These are phyloP conservation scores for Keithomyces neogunnii DNA, from an alignment of 2,329 filamentous ascomycete species.

Conservation along the genomic window DNA sequence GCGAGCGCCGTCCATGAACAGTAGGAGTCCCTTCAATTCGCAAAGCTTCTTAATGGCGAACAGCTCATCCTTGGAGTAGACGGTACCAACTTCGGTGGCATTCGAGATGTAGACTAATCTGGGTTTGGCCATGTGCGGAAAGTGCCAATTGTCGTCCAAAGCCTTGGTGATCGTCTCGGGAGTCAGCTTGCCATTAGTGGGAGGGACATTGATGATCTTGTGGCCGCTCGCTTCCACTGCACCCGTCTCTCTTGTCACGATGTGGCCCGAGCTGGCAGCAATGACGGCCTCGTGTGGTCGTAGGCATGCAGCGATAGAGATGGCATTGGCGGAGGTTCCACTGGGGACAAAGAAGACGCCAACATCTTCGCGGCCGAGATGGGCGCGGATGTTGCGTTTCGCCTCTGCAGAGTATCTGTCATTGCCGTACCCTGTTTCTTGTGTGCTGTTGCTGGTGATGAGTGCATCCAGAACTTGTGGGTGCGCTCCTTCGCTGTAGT, in stretches of 20 bases:
- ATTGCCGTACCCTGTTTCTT: conserved; percentile 38
- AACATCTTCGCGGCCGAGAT: conserved; percentile 29
- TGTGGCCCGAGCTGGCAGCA: conserved; percentile 40
- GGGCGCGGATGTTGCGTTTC: conserved; percentile 29
- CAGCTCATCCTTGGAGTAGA: conserved; percentile 36
- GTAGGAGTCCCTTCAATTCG: conserved; percentile 29
- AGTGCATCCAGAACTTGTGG: conserved; percentile 39
- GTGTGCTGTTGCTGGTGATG: conserved; percentile 32
- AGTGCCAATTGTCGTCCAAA: conserved; percentile 39
- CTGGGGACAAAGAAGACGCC: conserved; percentile 43
- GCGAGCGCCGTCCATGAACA: conserved; percentile 40
- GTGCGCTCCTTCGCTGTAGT: conserved; percentile 44
- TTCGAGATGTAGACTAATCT: conserved; percentile 44
- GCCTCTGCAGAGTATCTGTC: conserved; percentile 36
- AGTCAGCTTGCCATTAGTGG: conserved; percentile 38
- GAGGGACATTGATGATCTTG: conserved; percentile 40
- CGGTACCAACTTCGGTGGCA: conserved; percentile 40
- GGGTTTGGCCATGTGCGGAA: conserved; percentile 42
- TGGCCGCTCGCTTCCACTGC: conserved; percentile 43
- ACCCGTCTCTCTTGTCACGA: conserved; percentile 39
- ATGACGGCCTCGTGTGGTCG: conserved; percentile 42
- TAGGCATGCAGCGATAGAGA: conserved; percentile 41
- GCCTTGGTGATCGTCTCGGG: conserved; percentile 31
- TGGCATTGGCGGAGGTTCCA: conserved; percentile 42
- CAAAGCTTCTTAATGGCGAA: conserved; percentile 32